Base-by-base conservation (phyloP, 192 early-diverging fungal genomes). In the Backusella morwellensis region DNA sequence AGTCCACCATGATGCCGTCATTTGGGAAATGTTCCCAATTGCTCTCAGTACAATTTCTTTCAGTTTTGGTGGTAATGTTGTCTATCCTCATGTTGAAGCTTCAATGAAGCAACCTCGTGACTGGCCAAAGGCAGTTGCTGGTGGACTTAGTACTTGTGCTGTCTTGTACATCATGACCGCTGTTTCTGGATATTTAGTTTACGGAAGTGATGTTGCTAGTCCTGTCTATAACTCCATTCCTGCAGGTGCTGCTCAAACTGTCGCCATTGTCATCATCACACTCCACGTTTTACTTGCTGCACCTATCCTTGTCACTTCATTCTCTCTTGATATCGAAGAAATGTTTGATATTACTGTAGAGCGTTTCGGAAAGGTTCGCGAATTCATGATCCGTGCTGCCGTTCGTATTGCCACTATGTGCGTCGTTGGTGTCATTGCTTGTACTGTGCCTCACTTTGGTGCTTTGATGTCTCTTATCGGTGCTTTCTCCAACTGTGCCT, bases 401-500 rank as follows among this genome's bases (percentile, higher is more conserved):
- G 68, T 90, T 12, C 83, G 92, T 44, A 80, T 86, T 4, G 70
- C 75, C 12, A 75, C 93, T 38, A 82, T 95, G 81, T 80, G 80
- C 66, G 32, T 78, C 11, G 79, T 93, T 38, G 83, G 86, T 3
- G 78, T 82, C 29, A 81, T 92, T 69, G 91, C 94, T 11, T 81
- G 92, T 70, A 82, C 86, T 52, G 86, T 95, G 2, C 93, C 94
- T 12, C 93, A 90, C 86, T 96, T 97, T 88, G 88, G 88, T 66
- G 90, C 93, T 76, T 84, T 95, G 36, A 86, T 95, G 87, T 89
- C 89, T 17, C 84, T 97, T 29, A 70, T 97, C n/a, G 94, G 94
- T 21, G 92, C 94, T 11, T 77, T 95, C 6, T 88, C 91, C 44
- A 95, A 93, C 72, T 91, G 87, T 52, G 83, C 89, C 19, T 85